Evolutionary conservation across 108 stramenopile species (phyloP), one percentile per base, ranked within the genome.

Genomic region (Mediolabrus comicus): DNA sequence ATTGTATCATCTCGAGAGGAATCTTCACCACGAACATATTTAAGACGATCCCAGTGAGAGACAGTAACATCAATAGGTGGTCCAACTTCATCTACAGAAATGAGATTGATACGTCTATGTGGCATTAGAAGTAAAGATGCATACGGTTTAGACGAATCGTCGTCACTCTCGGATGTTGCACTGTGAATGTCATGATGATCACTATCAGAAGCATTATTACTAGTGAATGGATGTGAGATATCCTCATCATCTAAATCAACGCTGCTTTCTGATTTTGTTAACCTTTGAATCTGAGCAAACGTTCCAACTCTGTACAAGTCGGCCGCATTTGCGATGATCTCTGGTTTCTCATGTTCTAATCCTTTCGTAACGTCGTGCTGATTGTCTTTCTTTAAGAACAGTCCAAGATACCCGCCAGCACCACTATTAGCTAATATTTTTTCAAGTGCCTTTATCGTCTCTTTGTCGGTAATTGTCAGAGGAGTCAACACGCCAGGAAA

Each of bases 11-110:
- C 81, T 34, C 68, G 53, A 22, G 57, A 34, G 2, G 88, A 67
- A 53, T 83, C 86, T 13, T 76, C 60, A 9, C 69, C 68, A 32
- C 57, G 65, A 57, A 72, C 28, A 59, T 90, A 93, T 35, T 80
- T 84, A 14, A 90, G 68, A 41, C 90, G 79, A 10, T 86, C 85
- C 97, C 95, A 97, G 69, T 98, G 97, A 3, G 81, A 85, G 7
- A 96, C 94, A 1, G 87, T 88, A 2, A 90, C 94, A 69, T 91
- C 88, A 32, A 95, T 85, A 0, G 97, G 97, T 9, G 97, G 97
- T 5, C 97, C 97, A 46, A 92, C 31, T 14, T 88, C 73, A 54
- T 95, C 87, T 3, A 96, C 75, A 14, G 84, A 85, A 24, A 80
- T 22, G 24, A 96, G 69, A 63, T 92, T 80, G 27, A 98, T 83